These are phyloP conservation scores for Protomyces gravidus DNA, from an alignment of 1,139 yeast genomes.

Conservation along the genomic window DNA sequence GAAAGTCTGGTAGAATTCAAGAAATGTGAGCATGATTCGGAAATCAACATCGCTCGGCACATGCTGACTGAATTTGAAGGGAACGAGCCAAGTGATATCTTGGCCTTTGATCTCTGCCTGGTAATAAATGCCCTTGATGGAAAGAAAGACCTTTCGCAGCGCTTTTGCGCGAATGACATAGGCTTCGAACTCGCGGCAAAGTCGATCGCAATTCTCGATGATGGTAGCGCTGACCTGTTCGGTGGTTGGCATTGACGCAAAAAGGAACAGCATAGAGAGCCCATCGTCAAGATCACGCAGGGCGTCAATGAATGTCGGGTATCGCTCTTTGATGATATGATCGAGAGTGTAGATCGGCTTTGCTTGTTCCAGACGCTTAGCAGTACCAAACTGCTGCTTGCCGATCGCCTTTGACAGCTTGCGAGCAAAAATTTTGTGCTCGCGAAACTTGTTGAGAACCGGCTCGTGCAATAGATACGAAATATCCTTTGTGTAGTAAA, in stretches of 20 bases:
- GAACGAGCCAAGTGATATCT: slow-evolving; percentile 92
- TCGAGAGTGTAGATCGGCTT: slow-evolving; percentile 84
- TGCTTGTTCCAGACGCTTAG: slow-evolving; percentile 74
- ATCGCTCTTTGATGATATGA: slow-evolving; percentile 87
- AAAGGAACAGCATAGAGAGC: slow-evolving; percentile 85
- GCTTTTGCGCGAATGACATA: slow-evolving; percentile 80
- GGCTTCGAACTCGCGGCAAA: slow-evolving; percentile 94
- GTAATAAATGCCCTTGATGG: slow-evolving; percentile 95
- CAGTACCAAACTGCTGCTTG: slow-evolving; percentile 84
- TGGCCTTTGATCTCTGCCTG: slow-evolving; percentile 88
- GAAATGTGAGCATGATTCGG: slow-evolving; percentile 92
- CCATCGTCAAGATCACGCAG: slow-evolving; percentile 93
- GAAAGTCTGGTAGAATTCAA: slow-evolving; percentile 90
- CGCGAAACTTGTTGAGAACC: slow-evolving; percentile 82
- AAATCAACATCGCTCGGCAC: slow-evolving; percentile 93
- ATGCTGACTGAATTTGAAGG: slow-evolving; percentile 93
- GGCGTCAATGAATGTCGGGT: slow-evolving; percentile 91
- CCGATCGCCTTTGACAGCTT: slow-evolving; percentile 87
- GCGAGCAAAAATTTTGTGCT: slow-evolving; percentile 88
- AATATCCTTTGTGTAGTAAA: slow-evolving; percentile 89
- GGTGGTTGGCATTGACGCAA: slow-evolving; percentile 92
- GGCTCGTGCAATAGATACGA: slow-evolving; percentile 96
- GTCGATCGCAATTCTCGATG: slow-evolving; percentile 76
- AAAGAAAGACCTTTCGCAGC: slow-evolving; percentile 83
- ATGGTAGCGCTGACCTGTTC: slow-evolving; percentile 72